phyloP scores from a whole-genome alignment of 805 yeast genomes.

The Priceomyces castillae region DNA sequence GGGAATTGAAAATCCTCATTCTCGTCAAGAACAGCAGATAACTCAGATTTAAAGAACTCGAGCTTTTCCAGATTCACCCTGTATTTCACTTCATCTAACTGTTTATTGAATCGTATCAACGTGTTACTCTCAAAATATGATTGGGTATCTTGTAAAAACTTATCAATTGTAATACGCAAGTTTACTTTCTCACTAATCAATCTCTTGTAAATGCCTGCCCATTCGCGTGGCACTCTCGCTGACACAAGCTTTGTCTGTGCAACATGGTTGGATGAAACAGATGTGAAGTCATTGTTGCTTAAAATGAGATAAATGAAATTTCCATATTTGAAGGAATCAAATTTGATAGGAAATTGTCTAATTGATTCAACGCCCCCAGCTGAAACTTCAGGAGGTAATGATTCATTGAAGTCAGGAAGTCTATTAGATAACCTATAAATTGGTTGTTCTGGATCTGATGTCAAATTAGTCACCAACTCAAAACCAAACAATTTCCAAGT shows the following conservation, averaged over 20 bases:
- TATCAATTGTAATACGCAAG: conserved; percentile 31
- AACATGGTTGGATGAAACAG: conserved; percentile 6
- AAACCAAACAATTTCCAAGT: conserved; percentile 86
- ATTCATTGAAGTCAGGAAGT: conserved; percentile 21
- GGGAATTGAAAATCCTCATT: conserved; percentile 31
- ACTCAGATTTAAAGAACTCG: conserved; percentile 32
- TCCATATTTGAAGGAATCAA: conserved; percentile 69
- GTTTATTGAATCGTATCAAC: conserved; percentile 51
- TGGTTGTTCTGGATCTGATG: conserved; percentile 45
- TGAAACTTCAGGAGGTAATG: conserved; percentile 49
- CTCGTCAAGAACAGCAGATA: conserved; percentile 20
- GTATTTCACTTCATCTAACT: conserved; percentile 55
- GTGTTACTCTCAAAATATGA: conserved; percentile 35
- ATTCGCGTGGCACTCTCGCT: conserved; percentile 32
- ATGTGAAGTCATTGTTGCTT: conserved; percentile 16
- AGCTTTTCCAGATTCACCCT: conserved; percentile 54
- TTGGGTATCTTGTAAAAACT: conserved; percentile 25
- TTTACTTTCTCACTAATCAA: conserved; percentile 35
- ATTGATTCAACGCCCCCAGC: conserved; percentile 43
- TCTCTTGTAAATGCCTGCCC: conserved; percentile 37
- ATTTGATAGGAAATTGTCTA: conserved; percentile 38
- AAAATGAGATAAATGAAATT: conserved; percentile 49
- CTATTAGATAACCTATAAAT: conserved; percentile 33
- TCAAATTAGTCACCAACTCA: conserved; percentile 57
- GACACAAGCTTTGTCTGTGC: conserved; percentile 7